Evolutionary conservation across 140 eudicot species (phyloP), one percentile per base, ranked within the genome.

Genomic region (Eryngium alpinum): DNA sequence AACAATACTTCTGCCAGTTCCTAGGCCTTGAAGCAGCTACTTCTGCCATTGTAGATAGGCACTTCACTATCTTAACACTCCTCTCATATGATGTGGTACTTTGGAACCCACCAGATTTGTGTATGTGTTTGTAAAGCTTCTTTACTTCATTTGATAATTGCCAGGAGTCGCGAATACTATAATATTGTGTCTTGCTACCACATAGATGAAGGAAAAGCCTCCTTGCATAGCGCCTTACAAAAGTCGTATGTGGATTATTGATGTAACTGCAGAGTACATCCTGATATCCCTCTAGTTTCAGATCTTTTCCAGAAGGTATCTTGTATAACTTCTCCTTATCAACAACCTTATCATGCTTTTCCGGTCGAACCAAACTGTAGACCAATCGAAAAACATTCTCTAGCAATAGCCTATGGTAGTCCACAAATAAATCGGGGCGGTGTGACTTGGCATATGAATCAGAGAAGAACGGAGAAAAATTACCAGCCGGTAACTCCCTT

Each of bases 1-100:
- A 83, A 87, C 97, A 91, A 86, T 93, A 93, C 78, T 96, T 96
- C 90, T 96, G 99, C 99, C 99, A 96, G 86, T 96, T 96, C 75
- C 99, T 85, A 57, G 99, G 99, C 66, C 99, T 93, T 31, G 98
- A 92, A 65, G 96, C 86, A 80, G 99, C 90, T 18, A 96, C 98
- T 79, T 96, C 99, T 84, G 99, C 98, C 92, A 96, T 90, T 13
- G 94, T 90, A 31, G 96, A 85, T 81, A 96, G 86, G 77, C 94
- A 93, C 85, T 91, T 96, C 69, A 96, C 96, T 73, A 96, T 87
- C 87, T 96, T 96, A 77, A 93, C 99, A 88, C 99, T 93, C 83
- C 99, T 93, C 89, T 96, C 99, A 77, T 93, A 96, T 4, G 99
- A 89, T 79, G 88, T 86, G 13, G 96, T 85, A 84, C 87, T 90